Evolutionary conservation across 345 rosid species (phyloP), one percentile per base, ranked within the genome.

Genomic region (Eucalyptus viminalis): DNA sequence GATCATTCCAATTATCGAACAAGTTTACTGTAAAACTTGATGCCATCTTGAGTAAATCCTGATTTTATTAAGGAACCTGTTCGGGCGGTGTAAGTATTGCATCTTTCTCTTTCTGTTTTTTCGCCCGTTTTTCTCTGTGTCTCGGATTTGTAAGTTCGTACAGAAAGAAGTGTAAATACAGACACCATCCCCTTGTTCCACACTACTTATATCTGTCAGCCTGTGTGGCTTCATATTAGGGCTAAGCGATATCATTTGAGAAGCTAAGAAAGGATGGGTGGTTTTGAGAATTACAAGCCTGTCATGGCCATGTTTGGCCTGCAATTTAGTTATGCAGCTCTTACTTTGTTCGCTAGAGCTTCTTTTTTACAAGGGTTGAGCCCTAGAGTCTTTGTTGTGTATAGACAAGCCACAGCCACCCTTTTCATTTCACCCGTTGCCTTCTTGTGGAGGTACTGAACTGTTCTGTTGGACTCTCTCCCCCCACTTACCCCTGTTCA

Each of bases 331-430:
- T 92, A 92, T 58, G 92, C 94, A 56, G 85, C 54, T 3, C 89
- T 88, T 21, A 25, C 91, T 54, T 93, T 94, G 49, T 17, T 87
- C 53, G 76, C 88, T 8, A 91, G 93, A 89, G 93, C 89, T 45
- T 91, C 91, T 62, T 86, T 92, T 16, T 15, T 92, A 25, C 91
- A 89, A 58, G 96, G 94, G 49, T 83, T 92, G 92, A 93, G 88
- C 87, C 93, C 95, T 7, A 86, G 91, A 22, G 93, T 94, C 9
- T 92, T 91, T 60, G 88, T 92, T 24, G 90, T 92, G 72, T 93
- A 94, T 80, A 88, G 81, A 62, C 94, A 92, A 86, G 92, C 89
- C 87, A 47, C 90, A 1, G 94, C 96, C 65, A 89, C 95, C 56
- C 44, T 91, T 54, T 54, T 89, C 91, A 90, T 92, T 47, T 90